A percentile compares a stretch with the other conserved stretches of the same genome.
Evolutionary conservation across 1,284 basidiomycete species (phyloP).

Genomic region (Austroboletus olivaceoglutinosus): DNA sequence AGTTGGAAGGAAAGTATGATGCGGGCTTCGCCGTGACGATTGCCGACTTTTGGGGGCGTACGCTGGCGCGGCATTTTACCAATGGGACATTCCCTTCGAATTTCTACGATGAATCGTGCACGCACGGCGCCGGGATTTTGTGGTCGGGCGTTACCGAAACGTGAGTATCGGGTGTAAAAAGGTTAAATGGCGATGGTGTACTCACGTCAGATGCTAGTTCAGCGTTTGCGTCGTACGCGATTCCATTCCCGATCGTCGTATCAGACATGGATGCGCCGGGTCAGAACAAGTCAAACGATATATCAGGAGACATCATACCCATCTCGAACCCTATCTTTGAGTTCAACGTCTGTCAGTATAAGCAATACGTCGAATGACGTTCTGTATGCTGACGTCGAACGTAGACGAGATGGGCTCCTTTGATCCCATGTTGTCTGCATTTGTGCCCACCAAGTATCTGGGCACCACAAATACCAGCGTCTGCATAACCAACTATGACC

Average conservation of each 20-base stretch:
- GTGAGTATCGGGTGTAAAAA: conserved; percentile 19
- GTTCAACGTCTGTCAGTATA: conserved; percentile 43
- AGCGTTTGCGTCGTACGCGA: conserved; percentile 30
- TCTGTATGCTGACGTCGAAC: conserved; percentile 7
- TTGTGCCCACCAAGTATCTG: conserved; percentile 41
- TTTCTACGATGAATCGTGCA: conserved; percentile 31
- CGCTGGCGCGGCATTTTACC: conserved; percentile 39
- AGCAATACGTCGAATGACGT: neutral
- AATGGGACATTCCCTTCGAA: conserved; percentile 38
- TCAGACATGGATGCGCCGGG: conserved; percentile 26
- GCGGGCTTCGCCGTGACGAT: conserved; percentile 35
- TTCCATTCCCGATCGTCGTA: conserved; percentile 42
- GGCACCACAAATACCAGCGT: conserved; percentile 43
- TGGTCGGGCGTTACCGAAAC: conserved; percentile 36
- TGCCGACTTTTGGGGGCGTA: conserved; percentile 35
- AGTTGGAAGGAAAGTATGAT: conserved; percentile 33
- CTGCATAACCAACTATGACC: conserved; percentile 52
- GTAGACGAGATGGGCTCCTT: conserved; percentile 45
- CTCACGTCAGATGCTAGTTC: conserved; percentile 21
- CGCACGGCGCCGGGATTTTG: conserved; percentile 37
- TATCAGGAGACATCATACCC: conserved; percentile 28
- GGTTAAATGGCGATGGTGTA: neutral
- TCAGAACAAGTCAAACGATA: conserved; percentile 25
- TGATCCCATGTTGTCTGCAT: conserved; percentile 45
- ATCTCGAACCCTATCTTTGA: conserved; percentile 44